phyloP scores from a whole-genome alignment of 345 rosid species.

The Rubroshorea leprosula region DNA sequence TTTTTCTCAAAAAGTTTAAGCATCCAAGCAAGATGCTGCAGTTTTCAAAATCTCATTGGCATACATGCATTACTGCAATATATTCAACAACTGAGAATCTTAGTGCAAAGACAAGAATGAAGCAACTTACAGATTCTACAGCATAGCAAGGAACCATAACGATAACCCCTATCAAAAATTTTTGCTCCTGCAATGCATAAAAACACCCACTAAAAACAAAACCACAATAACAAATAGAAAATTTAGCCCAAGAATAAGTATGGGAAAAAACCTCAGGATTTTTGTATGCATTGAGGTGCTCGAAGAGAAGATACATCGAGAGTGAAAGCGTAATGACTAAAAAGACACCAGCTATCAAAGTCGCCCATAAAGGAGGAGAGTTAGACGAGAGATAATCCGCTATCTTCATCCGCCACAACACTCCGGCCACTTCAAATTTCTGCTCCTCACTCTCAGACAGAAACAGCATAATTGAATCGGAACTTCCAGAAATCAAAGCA shows the following conservation, averaged over 20 bases:
- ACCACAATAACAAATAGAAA: background rate
- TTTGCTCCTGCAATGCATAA: slow-evolving; percentile 71
- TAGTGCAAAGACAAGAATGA: background rate
- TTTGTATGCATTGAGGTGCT: slow-evolving; percentile 93
- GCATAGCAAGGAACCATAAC: slow-evolving; percentile 98
- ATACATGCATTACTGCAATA: too few species aligned
- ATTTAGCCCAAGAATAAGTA: background rate
- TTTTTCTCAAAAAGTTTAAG: too few species aligned
- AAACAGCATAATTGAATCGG: slow-evolving; percentile 3
- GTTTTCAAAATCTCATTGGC: too few species aligned
- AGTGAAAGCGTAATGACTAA: slow-evolving; percentile 51
- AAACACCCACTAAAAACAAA: background rate
- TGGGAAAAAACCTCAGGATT: slow-evolving; percentile 72
- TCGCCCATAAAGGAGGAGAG: slow-evolving; percentile 71
- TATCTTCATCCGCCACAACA: slow-evolving; percentile 29
- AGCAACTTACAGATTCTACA: slow-evolving; percentile 70
- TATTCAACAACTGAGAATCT: too few species aligned
- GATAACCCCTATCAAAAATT: slow-evolving; percentile 92
- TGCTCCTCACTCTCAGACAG: background rate
- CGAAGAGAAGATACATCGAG: slow-evolving; percentile 79
- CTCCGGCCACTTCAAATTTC: background rate
- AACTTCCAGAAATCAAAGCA: background rate
- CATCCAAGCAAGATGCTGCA: too few species aligned
- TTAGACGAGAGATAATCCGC: slow-evolving; percentile 25
- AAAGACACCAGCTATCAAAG: slow-evolving; percentile 54